Evolutionary conservation across 768 basidiomycete genomes (phyloP).

Genomic region (Leccinum incarnatum): DNA sequence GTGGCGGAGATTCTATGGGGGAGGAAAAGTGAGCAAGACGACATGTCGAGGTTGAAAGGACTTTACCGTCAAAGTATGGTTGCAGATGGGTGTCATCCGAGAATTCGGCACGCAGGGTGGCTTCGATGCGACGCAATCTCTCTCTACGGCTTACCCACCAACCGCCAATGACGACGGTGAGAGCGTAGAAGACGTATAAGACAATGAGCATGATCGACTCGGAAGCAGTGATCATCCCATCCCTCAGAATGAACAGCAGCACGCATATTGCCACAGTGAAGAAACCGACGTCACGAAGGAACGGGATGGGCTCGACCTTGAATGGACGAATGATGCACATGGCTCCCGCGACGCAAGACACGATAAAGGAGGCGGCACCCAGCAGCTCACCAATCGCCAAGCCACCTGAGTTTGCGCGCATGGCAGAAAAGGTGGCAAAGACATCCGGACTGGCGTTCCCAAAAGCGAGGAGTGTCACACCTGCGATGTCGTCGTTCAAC

Average conservation of each 20-base stretch:
- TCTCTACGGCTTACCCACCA: conserved; percentile 71
- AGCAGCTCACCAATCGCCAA: conserved; percentile 93
- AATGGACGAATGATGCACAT: conserved; percentile 98
- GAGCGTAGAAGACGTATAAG: conserved; percentile 77
- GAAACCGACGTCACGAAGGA: conserved; percentile 93
- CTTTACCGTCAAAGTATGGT: conserved; percentile 66
- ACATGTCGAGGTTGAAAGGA: conserved; percentile 18
- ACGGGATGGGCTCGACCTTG: conserved; percentile 72
- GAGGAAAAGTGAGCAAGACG: conserved; percentile 4
- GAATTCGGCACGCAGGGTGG: conserved; percentile 57
- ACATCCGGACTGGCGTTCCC: conserved; percentile 97
- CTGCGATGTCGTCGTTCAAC: conserved; percentile 89
- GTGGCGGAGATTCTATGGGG: conserved; percentile 2
- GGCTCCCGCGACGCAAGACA: conserved; percentile 94
- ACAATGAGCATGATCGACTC: conserved; percentile 72
- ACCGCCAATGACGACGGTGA: conserved; percentile 67
- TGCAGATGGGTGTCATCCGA: conserved; percentile 42
- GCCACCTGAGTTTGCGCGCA: conserved; percentile 80
- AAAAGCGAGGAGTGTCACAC: conserved; percentile 95
- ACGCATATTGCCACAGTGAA: conserved; percentile 80
- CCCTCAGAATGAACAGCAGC: conserved; percentile 75
- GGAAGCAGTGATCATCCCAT: conserved; percentile 62
- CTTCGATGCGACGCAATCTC: conserved; percentile 44
- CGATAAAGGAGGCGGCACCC: conserved; percentile 94
- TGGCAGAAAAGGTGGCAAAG: conserved; percentile 93